phyloP scores from a whole-genome alignment of 78 protist species.

The Speleostelium caveatum region DNA sequence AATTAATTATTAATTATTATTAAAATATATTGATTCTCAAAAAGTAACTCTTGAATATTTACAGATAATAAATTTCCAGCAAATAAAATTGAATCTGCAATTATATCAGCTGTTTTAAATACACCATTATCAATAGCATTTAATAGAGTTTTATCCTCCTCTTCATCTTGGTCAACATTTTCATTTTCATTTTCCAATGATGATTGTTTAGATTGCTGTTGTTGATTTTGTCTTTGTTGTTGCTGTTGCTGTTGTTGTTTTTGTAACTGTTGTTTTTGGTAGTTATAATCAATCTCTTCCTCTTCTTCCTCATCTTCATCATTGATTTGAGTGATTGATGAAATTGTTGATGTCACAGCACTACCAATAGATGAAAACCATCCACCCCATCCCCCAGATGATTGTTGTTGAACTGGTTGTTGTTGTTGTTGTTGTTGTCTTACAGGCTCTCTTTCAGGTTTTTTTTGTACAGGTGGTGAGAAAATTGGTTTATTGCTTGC shows the following conservation, averaged over 20 bases:
- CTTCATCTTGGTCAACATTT: slow-evolving; percentile 15
- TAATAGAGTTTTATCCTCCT: slow-evolving; percentile 3
- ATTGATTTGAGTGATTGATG: slow-evolving; percentile 23
- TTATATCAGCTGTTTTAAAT: slow-evolving; percentile 68
- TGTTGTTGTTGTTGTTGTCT: not conserved
- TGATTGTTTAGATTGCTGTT: too few species aligned
- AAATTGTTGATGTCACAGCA: slow-evolving; percentile 67
- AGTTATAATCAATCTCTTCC: slow-evolving; percentile 17
- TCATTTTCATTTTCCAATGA: not conserved
- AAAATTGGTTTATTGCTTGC: slow-evolving; percentile 12
- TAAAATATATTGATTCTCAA: not conserved
- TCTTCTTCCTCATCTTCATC: slow-evolving; percentile 40
- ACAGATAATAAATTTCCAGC: slow-evolving; percentile 50
- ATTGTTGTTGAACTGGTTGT: slow-evolving; percentile 21
- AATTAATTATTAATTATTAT: not conserved
- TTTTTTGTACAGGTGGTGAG: not conserved
- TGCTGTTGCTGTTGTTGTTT: not conserved
- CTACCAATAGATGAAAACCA: slow-evolving; percentile 74
- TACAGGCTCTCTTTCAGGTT: not conserved
- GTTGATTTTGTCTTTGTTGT: not conserved
- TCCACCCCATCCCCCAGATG: slow-evolving; percentile 51
- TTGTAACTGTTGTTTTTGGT: too few species aligned
- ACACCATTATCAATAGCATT: slow-evolving; percentile 68
- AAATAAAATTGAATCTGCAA: slow-evolving; percentile 62
- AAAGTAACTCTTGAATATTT: too few species aligned